These are phyloP conservation scores for Oenanthe sinensis DNA, from an alignment of 129 eudicot species.

Conservation along the genomic window DNA sequence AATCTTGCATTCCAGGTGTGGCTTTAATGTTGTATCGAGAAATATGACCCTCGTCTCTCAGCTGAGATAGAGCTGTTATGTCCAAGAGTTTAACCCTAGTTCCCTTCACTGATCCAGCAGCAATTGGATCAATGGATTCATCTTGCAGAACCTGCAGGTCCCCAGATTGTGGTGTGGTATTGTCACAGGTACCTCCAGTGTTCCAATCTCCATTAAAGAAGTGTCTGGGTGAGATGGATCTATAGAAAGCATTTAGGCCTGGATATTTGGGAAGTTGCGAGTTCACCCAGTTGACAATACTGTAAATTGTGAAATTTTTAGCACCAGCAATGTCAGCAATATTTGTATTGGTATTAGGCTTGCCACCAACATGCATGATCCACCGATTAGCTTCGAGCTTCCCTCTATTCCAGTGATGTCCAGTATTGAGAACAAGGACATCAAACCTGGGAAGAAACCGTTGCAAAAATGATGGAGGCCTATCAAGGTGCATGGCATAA, in stretches of 20 bases:
- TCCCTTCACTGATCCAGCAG: constrained; percentile 73
- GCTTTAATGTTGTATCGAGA: constrained; percentile 45
- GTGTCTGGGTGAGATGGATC: constrained; percentile 86
- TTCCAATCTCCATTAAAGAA: constrained; percentile 98
- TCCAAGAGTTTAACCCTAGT: constrained; percentile 64
- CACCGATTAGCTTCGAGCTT: constrained; percentile 66
- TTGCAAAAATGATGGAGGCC: constrained; percentile 63
- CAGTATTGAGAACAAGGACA: constrained; percentile 73
- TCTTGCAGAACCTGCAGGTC: constrained; percentile 49
- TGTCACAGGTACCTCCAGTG: constrained; percentile 92
- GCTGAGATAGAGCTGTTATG: constrained; percentile 65
- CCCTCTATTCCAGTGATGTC: constrained; percentile 93
- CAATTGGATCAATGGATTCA: constrained; percentile 50
- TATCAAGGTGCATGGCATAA: constrained; percentile 75
- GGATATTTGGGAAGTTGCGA: constrained; percentile 52
- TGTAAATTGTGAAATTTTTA: constrained; percentile 59
- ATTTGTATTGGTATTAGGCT: constrained; percentile 47
- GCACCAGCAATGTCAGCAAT: constrained; percentile 48
- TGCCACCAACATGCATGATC: constrained; percentile 68
- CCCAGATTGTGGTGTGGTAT: constrained; percentile 50
- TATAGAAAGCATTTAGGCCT: constrained; percentile 58
- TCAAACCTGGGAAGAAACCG: constrained; percentile 42
- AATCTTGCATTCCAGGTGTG: constrained; percentile 51
- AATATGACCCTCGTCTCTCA: constrained; percentile 71
- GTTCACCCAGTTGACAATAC: constrained; percentile 60